Base-by-base conservation (phyloP, 306 rosid species). In the Delonix regia region DNA sequence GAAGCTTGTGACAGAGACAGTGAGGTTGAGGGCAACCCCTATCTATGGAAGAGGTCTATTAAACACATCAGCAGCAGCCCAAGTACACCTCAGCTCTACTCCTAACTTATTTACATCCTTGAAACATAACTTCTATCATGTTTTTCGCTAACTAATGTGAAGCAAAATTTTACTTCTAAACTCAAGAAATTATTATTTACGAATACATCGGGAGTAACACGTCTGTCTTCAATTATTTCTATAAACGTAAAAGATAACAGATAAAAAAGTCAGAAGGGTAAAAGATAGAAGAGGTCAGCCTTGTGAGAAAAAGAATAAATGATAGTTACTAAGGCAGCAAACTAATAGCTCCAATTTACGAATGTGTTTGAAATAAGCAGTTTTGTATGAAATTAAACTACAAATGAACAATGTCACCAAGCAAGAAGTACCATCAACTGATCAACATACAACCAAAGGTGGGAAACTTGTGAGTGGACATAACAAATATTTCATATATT, bases 41-140 rank as follows among this genome's bases (percentile, higher is more conserved):
- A 73, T 71, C 47, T 24, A 27, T 12, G 36, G 47, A 38, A 24
- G 67, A 22, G 82, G 22, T 28, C 71, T 45, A 60, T 19, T 22
- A 70, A 60, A 57, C 52, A 62, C 64, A 71, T 53, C 13, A 18
- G 44, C 74, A 8, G 60, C 45, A 71, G 75, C 34, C 27, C 11
- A 51, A 19, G 47, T 30, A 19, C 39, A 49, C 19, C 62, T 71
- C 45, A 51, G 60, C 49, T 71, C 49, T 21, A 21, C 25, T 22
- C 14, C 34, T 33, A 27, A 38, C 52, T 19, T 71, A 21, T 38
- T 33, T 51, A 12, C 15, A 19, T 71, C 34, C 49, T 34, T 6
- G 52, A 71, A 39, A 56, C 25, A n/a, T 13, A 27, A 48, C 25
- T 47, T 13, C 14, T 24, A 13, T 42, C 3, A 19, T 11, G 9